A percentile compares a stretch with the other conserved stretches of the same genome.
Evolutionary conservation across 2,329 filamentous ascomycete species (phyloP).

Genomic region (Malbranchea zuffiana): DNA sequence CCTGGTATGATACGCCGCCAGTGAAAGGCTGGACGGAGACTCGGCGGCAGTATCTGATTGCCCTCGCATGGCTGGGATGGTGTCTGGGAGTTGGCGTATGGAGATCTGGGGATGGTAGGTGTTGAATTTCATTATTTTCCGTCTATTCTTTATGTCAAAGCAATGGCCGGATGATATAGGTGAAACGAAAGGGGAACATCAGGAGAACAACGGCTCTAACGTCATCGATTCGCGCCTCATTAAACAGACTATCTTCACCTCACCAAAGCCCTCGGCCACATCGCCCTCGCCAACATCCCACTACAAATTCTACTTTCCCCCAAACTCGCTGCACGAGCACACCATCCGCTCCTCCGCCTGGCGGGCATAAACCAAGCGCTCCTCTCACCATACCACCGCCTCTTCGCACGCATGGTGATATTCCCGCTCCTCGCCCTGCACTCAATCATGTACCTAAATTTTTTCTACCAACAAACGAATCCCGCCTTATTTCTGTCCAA

Average conservation of each 20-base stretch:
- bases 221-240: too few species aligned
- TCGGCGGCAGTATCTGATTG: constrained; percentile 38
- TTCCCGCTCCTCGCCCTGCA: constrained; percentile 43
- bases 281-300: constrained; percentile 50
- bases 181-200: not conserved
- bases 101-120: constrained; percentile 45
- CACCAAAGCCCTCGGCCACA: constrained; percentile 51
- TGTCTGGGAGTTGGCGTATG: constrained; percentile 40
- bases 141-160: not conserved
- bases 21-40: constrained; percentile 38
- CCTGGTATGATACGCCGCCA: constrained; percentile 39
- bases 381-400: constrained; percentile 47
- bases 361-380: constrained; percentile 45
- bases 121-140: not conserved
- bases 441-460: constrained; percentile 45
- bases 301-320: constrained; percentile 47
- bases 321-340: constrained; percentile 25
- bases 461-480: constrained; percentile 42
- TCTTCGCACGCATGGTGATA: constrained; percentile 46
- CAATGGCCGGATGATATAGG: not conserved
- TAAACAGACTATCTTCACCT: constrained; percentile 51
- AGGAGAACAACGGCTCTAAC: not conserved
- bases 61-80: constrained; percentile 42
- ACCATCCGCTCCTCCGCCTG: constrained; percentile 40
- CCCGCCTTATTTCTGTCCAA: constrained; percentile 38